Conservation (phyloP, 257 asterid genomes). For the Nicotiana paniculata region DNA sequence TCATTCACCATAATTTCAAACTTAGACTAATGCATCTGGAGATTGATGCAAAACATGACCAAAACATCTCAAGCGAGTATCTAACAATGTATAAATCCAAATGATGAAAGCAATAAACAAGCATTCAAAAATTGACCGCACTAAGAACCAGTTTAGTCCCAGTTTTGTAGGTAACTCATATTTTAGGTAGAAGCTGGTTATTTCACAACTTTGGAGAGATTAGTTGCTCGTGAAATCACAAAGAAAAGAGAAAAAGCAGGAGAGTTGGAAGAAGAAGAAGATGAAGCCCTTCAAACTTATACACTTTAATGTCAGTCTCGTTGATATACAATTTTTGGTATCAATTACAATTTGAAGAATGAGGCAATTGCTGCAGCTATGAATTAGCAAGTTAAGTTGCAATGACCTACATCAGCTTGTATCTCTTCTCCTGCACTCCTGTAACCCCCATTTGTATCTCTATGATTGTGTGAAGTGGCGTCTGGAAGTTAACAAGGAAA, state of each 20-base stretch:
- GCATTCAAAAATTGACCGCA: background rate
- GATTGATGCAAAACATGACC: too few species aligned
- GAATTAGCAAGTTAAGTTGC: conserved; percentile 2
- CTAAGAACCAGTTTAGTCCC: background rate
- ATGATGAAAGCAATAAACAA: background rate
- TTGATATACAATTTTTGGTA: background rate
- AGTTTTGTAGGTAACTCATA: too few species aligned
- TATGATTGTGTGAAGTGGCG: conserved; percentile 94
- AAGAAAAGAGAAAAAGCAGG: too few species aligned
- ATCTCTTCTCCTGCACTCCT: conserved; percentile 97
- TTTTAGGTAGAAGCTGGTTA: background rate
- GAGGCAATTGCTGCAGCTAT: conserved; percentile 2
- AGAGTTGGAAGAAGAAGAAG: background rate
- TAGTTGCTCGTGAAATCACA: too few species aligned
- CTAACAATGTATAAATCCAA: background rate
- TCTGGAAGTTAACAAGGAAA: conserved; percentile 35
- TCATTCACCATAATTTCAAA: too few species aligned
- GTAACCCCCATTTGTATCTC: conserved; percentile 99
- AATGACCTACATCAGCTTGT: conserved; percentile 66
- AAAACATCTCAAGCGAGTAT: too few species aligned
- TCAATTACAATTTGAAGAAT: background rate
- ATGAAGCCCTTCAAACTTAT: background rate
- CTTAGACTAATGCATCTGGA: too few species aligned
- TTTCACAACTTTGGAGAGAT: background rate
- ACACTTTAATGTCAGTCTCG: background rate